These are phyloP conservation scores for Crithidia sp. DNA, from an alignment of 208 protist genomes.

Conservation along the genomic window DNA sequence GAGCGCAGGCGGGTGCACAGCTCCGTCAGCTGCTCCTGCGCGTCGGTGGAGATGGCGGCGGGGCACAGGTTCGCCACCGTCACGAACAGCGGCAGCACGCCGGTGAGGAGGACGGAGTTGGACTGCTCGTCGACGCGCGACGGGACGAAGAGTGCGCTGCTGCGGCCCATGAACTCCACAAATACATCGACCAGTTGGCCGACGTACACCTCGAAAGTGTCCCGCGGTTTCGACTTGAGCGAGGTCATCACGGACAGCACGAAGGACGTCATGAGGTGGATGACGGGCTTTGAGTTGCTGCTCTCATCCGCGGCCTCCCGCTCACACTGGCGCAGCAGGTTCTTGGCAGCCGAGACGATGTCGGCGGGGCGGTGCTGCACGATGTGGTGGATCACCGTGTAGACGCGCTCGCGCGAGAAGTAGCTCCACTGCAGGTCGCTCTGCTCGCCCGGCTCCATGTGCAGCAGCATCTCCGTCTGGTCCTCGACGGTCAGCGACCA, in stretches of 20 bases:
- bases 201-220: slow-evolving; percentile 27
- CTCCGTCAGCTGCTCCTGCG: slow-evolving; percentile 39
- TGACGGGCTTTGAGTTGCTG: slow-evolving; percentile 35
- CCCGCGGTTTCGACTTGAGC: slow-evolving; percentile 18
- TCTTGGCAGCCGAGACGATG: slow-evolving; percentile 32
- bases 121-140: slow-evolving; percentile 27
- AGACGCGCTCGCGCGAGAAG: slow-evolving; percentile 49
- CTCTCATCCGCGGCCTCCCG: slow-evolving; percentile 29
- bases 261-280: slow-evolving; percentile 72
- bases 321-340: slow-evolving; percentile 37
- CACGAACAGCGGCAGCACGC: slow-evolving; percentile 75
- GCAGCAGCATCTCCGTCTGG: slow-evolving; percentile 65
- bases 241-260: slow-evolving; percentile 58
- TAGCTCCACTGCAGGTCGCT: slow-evolving; percentile 53
- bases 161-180: slow-evolving; percentile 35
- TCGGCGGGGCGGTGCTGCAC: slow-evolving; percentile 31
- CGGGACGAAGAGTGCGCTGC: slow-evolving; percentile 19
- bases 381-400: slow-evolving; percentile 51
- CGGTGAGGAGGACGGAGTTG: slow-evolving; percentile 69
- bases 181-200: slow-evolving; percentile 58
- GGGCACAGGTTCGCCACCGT: slow-evolving; percentile 68
- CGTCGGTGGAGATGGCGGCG: slow-evolving; percentile 35
- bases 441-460: slow-evolving; percentile 36
- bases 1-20: slow-evolving; percentile 31
- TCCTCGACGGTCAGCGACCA: slow-evolving; percentile 62